Base-by-base conservation (phyloP, 768 basidiomycete genomes). In the Boletales sp. region DNA sequence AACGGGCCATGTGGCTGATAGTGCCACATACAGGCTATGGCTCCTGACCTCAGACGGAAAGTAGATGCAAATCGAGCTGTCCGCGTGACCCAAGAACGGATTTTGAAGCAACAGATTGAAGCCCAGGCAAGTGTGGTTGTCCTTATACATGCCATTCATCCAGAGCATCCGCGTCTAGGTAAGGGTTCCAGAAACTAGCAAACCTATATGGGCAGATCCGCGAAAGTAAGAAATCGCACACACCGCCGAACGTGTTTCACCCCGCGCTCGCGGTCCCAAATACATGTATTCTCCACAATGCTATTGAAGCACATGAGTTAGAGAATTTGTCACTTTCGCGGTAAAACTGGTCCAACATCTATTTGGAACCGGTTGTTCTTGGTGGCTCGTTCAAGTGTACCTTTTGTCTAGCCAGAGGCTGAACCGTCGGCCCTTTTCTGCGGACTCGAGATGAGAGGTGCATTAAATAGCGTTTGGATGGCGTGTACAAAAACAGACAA, bases 41-140 rank as follows among this genome's bases (percentile, higher is more conserved):
- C 84, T 18, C 84, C 85, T 54, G 82, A 83, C 69, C 64, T 86
- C 53, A 76, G 74, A 56, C 75, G 79, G 41, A 80, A 79, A 57
- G 84, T 86, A 15, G 85, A 87, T 57, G 78, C 77, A 3, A 72
- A 75, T 49, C 76, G 81, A 33, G 75, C 75, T 14, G 68, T 76
- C 8, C 75, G 85, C 30, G 56, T 76, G 11, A 74, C 76, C 4
- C 72, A 76, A 62, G 85, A 85, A 69, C 71, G 71, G 42, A 77
- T 76, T 50, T 72, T 75, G 61, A 75, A 74, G 61, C 75, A 74
- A 57, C 77, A 78, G 58, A 70, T 74, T 7, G 71, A 75, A 49
- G 75, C 74, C 5, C 80, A 82, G 77, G 82, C 77, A 47, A 63
- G 76, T 15, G 15, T 69, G 19, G 25, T 28, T 28, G 25, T 28